phyloP scores from a whole-genome alignment of 805 yeast genomes.

The Myxozyma sirexii region DNA sequence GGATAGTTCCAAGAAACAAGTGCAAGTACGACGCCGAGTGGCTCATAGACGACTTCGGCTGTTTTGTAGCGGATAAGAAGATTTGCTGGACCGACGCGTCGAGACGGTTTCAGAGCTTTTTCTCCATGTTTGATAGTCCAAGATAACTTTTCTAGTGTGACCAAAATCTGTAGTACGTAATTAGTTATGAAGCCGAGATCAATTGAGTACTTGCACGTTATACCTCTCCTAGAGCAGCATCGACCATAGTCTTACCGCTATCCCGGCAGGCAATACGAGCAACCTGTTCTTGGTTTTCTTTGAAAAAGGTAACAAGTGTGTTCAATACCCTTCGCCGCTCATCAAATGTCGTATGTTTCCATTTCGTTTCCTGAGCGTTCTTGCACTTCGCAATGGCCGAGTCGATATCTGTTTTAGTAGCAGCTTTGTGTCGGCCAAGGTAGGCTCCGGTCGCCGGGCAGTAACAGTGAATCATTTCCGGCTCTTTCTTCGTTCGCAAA shows the following conservation, averaged over 20 bases:
- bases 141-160: constrained; percentile 85
- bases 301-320: constrained; percentile 70
- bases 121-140: constrained; percentile 91
- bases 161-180: constrained; percentile 81
- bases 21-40: constrained; percentile 86
- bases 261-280: constrained; percentile 95
- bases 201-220: too few relatives aligned
- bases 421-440: constrained; percentile 70
- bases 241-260: constrained; percentile 93
- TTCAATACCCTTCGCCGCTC: constrained; percentile 70
- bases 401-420: constrained; percentile 73
- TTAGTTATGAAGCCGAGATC: too few relatives aligned
- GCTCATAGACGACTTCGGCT: constrained; percentile 93
- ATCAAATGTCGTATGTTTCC: constrained; percentile 55
- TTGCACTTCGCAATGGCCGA: constrained; percentile 55
- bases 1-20: constrained; percentile 98
- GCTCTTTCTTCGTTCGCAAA: not conserved
- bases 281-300: constrained; percentile 80
- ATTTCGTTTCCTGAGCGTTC: constrained; percentile 58
- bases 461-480: constrained; percentile 67
- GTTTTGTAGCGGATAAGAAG: constrained; percentile 80
- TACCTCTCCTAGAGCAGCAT: constrained; percentile 73
- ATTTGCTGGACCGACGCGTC: constrained; percentile 85
- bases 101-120: constrained; percentile 64
- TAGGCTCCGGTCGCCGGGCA: constrained; percentile 97